Percentiles rank a stretch among this genome's conserved stretches.
Evolutionary conservation across 768 basidiomycete genomes (phyloP).

Genomic region (Lactarius hatsudake): DNA sequence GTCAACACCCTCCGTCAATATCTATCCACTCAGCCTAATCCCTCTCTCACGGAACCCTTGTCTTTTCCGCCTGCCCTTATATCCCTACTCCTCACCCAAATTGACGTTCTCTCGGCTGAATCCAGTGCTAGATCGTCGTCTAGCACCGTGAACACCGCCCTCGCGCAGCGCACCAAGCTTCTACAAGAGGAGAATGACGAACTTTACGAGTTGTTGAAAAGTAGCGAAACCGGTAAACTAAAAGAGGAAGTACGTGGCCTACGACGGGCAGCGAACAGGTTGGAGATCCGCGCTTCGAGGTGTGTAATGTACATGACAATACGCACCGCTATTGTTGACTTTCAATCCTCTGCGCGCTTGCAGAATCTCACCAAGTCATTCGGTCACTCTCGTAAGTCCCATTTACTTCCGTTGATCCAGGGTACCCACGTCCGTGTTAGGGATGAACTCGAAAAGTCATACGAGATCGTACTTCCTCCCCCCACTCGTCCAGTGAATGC

Average conservation of each 20-base stretch:
- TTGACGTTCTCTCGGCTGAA: constrained; percentile 43
- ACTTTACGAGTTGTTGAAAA: constrained; percentile 69
- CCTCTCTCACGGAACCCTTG: constrained; percentile 58
- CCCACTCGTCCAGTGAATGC: constrained; percentile 40
- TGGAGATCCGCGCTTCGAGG: constrained; percentile 79
- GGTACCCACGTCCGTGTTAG: constrained; percentile 39
- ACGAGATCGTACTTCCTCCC: constrained; percentile 54
- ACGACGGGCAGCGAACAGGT: constrained; percentile 59
- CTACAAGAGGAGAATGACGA: constrained; percentile 89
- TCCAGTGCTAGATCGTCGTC: constrained; percentile 34
- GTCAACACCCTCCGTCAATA: constrained; percentile 64
- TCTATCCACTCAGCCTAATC: constrained; percentile 56
- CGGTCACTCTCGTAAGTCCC: constrained; percentile 64
- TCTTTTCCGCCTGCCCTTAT: constrained; percentile 70
- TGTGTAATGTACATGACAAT: constrained; percentile 35
- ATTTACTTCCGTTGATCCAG: constrained; percentile 5
- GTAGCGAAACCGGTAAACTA: constrained; percentile 72
- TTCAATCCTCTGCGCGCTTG: not conserved
- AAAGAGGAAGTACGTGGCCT: constrained; percentile 79
- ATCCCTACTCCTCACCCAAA: constrained; percentile 65
- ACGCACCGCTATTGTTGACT: constrained; percentile 10
- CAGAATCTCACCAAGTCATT: constrained; percentile 79
- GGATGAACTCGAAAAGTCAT: constrained; percentile 73
- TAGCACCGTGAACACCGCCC: constrained; percentile 65
- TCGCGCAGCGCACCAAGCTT: constrained; percentile 67